phyloP scores from a whole-genome alignment of 2,329 filamentous ascomycete species.

The Pyrenophora tritici-repentis region DNA sequence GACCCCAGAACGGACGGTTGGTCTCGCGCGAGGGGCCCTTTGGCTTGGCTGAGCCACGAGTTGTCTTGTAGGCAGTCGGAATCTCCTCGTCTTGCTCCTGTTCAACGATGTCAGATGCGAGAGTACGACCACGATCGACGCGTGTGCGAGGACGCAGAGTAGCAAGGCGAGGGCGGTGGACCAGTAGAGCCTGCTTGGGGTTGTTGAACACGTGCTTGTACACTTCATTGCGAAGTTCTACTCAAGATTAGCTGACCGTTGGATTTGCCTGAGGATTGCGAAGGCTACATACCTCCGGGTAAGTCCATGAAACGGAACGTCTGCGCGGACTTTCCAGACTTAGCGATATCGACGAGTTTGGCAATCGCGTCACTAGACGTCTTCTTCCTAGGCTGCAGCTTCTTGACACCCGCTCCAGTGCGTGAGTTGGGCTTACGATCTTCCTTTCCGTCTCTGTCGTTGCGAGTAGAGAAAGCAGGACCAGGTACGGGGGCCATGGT shows the following conservation, averaged over 20 bases:
- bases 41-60: neutral
- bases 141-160: slow-evolving; percentile 32
- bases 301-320: slow-evolving; percentile 27
- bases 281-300: slow-evolving; percentile 22
- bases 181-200: slow-evolving; percentile 28
- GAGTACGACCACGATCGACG: slow-evolving; percentile 20
- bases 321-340: neutral
- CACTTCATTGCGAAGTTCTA: slow-evolving; percentile 39
- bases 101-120: slow-evolving; percentile 21
- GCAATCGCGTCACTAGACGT: neutral
- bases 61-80: neutral
- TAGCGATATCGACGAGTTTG: neutral
- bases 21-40: slow-evolving; percentile 15
- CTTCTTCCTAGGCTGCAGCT: slow-evolving; percentile 4
- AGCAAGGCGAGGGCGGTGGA: slow-evolving; percentile 31
- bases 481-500: neutral
- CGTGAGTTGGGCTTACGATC: neutral
- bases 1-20: slow-evolving; percentile 31
- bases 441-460: neutral
- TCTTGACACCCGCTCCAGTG: slow-evolving; percentile 17
- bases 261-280: neutral
- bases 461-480: neutral
- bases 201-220: slow-evolving; percentile 21
- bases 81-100: slow-evolving; percentile 16
- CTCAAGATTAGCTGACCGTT: slow-evolving; percentile 2